A percentile compares a stretch with the other conserved stretches of the same genome.
Conservation (phyloP, 2,329 filamentous ascomycete genomes). For the Botrytis sinoallii region DNA sequence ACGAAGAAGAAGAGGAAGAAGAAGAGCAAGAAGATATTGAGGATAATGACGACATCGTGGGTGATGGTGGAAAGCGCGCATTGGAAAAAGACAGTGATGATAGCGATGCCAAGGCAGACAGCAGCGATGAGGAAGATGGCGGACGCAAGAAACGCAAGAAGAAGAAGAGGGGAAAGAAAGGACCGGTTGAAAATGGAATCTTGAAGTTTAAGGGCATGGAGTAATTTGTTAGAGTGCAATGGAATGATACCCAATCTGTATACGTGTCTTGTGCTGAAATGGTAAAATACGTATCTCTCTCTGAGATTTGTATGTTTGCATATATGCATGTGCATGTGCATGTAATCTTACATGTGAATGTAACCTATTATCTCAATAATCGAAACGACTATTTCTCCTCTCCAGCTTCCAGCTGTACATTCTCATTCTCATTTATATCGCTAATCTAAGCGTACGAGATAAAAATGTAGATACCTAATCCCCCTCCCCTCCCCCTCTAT, state of each 20-base stretch:
- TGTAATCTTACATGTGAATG: too few relatives aligned
- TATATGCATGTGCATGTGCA: neutral
- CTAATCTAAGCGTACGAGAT: too few relatives aligned
- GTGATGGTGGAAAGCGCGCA: constrained; percentile 33
- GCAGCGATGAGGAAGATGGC: constrained; percentile 38
- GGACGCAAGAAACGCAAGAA: constrained; percentile 34
- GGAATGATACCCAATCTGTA: constrained; percentile 11
- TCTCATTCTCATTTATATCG: too few relatives aligned
- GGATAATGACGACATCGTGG: constrained; percentile 44
- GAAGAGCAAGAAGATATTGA: constrained; percentile 43
- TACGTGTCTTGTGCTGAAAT: neutral
- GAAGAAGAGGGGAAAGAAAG: constrained; percentile 36
- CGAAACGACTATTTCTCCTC: neutral
- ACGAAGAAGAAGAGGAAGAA: constrained; percentile 47
- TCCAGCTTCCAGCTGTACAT: too few relatives aligned
- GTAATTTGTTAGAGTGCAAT: constrained; percentile 19
- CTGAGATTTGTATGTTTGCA: neutral
- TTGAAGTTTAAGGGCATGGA: constrained; percentile 37
- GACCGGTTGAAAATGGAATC: constrained; percentile 36
- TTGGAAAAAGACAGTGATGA: constrained; percentile 30
- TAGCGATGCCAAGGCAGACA: constrained; percentile 44
- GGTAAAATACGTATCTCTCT: neutral
- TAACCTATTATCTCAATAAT: too few relatives aligned
- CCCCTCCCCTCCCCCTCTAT: too few relatives aligned
- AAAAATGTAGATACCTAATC: too few relatives aligned